Percentiles rank a stretch among this genome's conserved stretches.
phyloP scores from a whole-genome alignment of 2,329 filamentous ascomycete species.

The Xylaria sp. region DNA sequence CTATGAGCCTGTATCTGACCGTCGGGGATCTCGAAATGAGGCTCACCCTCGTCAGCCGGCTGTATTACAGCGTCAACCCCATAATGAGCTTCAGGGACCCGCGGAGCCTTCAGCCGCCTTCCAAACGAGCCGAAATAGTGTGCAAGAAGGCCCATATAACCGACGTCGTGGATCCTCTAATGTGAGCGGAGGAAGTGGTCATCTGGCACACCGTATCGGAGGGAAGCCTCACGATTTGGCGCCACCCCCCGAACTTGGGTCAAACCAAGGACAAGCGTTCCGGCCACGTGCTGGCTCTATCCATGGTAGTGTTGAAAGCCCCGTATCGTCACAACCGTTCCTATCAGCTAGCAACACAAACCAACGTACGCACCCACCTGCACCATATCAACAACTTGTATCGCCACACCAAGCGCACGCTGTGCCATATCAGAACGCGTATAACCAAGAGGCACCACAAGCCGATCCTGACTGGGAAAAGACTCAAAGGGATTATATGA shows the following conservation, averaged over 20 bases:
- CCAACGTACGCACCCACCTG: slow-evolving; percentile 48
- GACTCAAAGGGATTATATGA: slow-evolving; percentile 77
- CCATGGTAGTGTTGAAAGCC: slow-evolving; percentile 61
- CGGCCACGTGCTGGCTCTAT: slow-evolving; percentile 58
- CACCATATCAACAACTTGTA: slow-evolving; percentile 54
- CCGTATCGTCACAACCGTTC: slow-evolving; percentile 59
- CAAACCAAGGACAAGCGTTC: slow-evolving; percentile 48
- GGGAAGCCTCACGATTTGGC: slow-evolving; percentile 57
- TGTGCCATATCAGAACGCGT: slow-evolving; percentile 53
- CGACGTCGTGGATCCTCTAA: slow-evolving; percentile 89
- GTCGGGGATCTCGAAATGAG: slow-evolving; percentile 77
- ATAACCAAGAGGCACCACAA: slow-evolving; percentile 49
- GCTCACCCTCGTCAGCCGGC: slow-evolving; percentile 75
- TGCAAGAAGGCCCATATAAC: slow-evolving; percentile 73
- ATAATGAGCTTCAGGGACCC: slow-evolving; percentile 69
- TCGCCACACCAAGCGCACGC: slow-evolving; percentile 58
- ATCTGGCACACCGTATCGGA: slow-evolving; percentile 67
- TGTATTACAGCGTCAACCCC: slow-evolving; percentile 77
- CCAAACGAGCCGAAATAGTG: slow-evolving; percentile 76
- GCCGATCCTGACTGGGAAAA: slow-evolving; percentile 65
- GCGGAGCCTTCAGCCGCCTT: slow-evolving; percentile 89
- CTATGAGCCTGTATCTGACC: slow-evolving; percentile 87
- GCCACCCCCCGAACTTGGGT: slow-evolving; percentile 54
- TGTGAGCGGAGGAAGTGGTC: slow-evolving; percentile 85
- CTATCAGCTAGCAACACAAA: slow-evolving; percentile 48